Evolutionary conservation across 177 flowering plant species (phyloP).

Genomic region (Telopea speciosissima): DNA sequence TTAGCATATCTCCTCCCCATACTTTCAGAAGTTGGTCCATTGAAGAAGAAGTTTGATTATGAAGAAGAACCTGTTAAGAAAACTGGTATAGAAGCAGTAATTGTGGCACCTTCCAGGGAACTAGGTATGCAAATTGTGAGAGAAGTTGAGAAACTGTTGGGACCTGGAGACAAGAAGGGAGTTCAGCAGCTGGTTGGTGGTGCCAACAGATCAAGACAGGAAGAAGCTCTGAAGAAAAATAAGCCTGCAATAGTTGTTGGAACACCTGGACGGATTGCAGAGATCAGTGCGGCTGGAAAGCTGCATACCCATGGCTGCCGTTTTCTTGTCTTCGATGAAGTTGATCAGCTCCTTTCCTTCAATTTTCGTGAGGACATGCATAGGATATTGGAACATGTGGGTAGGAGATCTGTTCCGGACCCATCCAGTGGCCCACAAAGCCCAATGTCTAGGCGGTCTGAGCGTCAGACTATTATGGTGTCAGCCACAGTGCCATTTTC

Average conservation of each 20-base stretch:
- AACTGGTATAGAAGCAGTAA: constrained; percentile 69
- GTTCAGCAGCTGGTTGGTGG: constrained; percentile 99
- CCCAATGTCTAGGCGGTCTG: constrained; percentile 28
- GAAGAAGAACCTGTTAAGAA: constrained; percentile 32
- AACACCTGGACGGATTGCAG: constrained; percentile 94
- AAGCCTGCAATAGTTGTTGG: constrained; percentile 92
- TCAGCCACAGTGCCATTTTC: constrained; percentile 95
- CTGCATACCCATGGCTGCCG: constrained; percentile 85
- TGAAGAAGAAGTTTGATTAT: constrained; percentile 25
- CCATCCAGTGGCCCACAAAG: constrained; percentile 17
- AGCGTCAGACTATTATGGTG: constrained; percentile 80
- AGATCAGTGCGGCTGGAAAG: constrained; percentile 90
- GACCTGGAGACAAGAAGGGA: constrained; percentile 54
- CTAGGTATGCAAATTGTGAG: constrained; percentile 98
- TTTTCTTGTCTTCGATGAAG: constrained; percentile 87
- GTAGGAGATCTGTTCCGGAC: constrained; percentile 47
- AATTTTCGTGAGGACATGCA: constrained; percentile 91
- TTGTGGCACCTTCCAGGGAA: constrained; percentile 94
- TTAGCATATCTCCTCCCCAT: constrained; percentile 93
- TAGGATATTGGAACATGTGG: constrained; percentile 85
- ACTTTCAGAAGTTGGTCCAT: constrained; percentile 70
- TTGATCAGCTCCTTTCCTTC: constrained; percentile 86
- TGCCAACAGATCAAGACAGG: constrained; percentile 88
- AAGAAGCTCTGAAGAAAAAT: constrained; percentile 90
- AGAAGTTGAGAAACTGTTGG: constrained; percentile 82